Percentiles rank a stretch among this genome's conserved stretches.
phyloP scores from a whole-genome alignment of 768 basidiomycete species.

The Boletellus ananas region DNA sequence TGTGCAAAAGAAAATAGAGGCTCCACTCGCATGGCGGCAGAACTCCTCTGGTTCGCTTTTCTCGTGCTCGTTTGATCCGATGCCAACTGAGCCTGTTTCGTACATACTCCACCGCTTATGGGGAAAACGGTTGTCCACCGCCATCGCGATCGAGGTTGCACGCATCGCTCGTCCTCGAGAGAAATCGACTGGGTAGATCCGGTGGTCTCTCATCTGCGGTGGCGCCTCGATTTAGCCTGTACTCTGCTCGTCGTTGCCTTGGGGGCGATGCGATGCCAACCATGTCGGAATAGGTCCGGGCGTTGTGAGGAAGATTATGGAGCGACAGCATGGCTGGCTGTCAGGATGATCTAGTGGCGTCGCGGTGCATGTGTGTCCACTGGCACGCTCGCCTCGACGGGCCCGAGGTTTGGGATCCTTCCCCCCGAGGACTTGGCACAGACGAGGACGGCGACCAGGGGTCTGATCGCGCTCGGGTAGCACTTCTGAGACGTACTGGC shows the following conservation, averaged over 20 bases:
- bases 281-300: neutral
- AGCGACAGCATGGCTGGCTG: neutral
- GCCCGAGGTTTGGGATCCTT: too few relatives aligned
- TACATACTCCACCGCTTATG: too few relatives aligned
- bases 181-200: neutral
- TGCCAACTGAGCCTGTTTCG: too few relatives aligned
- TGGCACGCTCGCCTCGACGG: too few relatives aligned
- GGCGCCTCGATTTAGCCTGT: neutral
- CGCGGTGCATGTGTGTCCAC: too few relatives aligned
- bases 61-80: too few relatives aligned
- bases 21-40: too few relatives aligned
- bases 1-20: too few relatives aligned
- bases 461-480: slow-evolving; percentile 2
- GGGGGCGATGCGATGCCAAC: neutral
- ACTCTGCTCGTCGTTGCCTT: too few relatives aligned
- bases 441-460: neutral
- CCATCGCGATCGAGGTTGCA: neutral
- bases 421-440: too few relatives aligned
- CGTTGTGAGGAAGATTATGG: neutral
- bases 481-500: neutral
- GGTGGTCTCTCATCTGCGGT: slow-evolving; percentile 2
- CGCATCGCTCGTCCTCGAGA: neutral
- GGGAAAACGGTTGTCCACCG: neutral
- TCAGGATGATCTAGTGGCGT: too few relatives aligned
- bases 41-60: too few relatives aligned